Conservation (phyloP, 768 basidiomycete species). For the Leccinum rimulosum region DNA sequence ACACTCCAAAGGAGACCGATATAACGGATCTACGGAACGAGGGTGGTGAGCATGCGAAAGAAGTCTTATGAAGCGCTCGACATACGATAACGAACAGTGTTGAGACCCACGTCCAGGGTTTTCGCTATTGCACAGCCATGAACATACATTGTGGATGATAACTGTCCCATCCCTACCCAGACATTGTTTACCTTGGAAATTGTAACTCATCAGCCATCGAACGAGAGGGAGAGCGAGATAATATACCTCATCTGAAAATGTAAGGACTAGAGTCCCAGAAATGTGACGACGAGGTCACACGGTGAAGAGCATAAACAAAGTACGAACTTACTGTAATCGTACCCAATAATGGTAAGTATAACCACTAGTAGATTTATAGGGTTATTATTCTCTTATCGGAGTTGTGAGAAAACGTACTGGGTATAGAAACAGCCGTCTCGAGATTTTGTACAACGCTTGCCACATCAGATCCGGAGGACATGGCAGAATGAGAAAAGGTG, state of each 20-base stretch:
- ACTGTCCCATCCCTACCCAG: neutral
- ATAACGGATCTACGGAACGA: neutral
- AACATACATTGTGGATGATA: neutral
- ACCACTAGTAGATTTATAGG: neutral
- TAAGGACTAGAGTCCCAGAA: slow-evolving; percentile 7
- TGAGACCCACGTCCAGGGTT: slow-evolving; percentile 1
- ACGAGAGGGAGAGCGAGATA: too few relatives aligned
- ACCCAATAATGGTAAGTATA: slow-evolving; percentile 6
- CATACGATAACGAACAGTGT: neutral
- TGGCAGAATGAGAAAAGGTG: neutral
- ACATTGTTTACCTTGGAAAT: slow-evolving; percentile 5
- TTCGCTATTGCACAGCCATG: neutral
- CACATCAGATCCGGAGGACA: neutral
- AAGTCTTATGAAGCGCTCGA: neutral
- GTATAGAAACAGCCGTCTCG: neutral
- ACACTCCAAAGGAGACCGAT: neutral
- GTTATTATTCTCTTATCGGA: neutral
- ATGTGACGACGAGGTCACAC: neutral
- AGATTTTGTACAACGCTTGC: neutral
- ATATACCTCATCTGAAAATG: slow-evolving; percentile 12
- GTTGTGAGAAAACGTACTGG: neutral
- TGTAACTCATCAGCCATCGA: neutral
- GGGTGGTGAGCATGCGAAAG: neutral
- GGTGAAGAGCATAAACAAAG: neutral
- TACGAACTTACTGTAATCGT: slow-evolving; percentile 14